Percentiles rank a stretch among this genome's conserved stretches.
Evolutionary conservation across 805 yeast genomes (phyloP).

Genomic region (Saccharomycopsis selenospora): DNA sequence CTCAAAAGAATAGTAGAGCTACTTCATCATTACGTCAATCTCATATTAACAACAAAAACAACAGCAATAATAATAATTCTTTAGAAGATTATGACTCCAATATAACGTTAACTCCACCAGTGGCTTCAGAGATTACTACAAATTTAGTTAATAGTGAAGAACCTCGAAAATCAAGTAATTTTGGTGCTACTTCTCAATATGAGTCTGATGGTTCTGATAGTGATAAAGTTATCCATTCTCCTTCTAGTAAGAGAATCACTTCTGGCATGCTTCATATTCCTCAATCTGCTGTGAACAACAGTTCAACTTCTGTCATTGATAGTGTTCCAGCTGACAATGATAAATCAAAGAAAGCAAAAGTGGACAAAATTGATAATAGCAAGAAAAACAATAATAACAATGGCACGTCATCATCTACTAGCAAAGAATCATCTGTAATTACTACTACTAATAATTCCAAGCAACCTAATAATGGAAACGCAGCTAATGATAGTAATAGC

Average conservation of each 20-base stretch:
- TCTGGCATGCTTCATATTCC: conserved; percentile 39
- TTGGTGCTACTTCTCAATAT: neutral
- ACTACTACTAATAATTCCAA: too few relatives aligned
- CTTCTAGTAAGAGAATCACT: conserved; percentile 32
- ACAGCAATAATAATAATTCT: neutral
- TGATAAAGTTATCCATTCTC: conserved; percentile 11
- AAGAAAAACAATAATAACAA: conserved; percentile 6
- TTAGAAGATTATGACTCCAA: neutral
- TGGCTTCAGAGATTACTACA: neutral
- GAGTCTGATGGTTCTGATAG: neutral
- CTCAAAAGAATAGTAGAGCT: neutral
- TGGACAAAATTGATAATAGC: conserved; percentile 3
- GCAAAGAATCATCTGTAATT: too few relatives aligned
- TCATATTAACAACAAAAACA: neutral
- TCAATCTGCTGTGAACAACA: neutral
- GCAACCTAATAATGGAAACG: too few relatives aligned
- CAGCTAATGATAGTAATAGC: too few relatives aligned
- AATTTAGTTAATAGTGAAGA: neutral
- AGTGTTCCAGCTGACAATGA: neutral
- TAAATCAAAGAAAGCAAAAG: neutral
- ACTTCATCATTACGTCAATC: neutral
- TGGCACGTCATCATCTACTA: too few relatives aligned
- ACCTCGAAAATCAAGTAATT: neutral
- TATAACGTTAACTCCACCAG: conserved; percentile 13
- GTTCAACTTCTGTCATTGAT: neutral